These are phyloP conservation scores for Boletus eberwhitei DNA, from an alignment of 768 basidiomycete species.

Conservation along the genomic window DNA sequence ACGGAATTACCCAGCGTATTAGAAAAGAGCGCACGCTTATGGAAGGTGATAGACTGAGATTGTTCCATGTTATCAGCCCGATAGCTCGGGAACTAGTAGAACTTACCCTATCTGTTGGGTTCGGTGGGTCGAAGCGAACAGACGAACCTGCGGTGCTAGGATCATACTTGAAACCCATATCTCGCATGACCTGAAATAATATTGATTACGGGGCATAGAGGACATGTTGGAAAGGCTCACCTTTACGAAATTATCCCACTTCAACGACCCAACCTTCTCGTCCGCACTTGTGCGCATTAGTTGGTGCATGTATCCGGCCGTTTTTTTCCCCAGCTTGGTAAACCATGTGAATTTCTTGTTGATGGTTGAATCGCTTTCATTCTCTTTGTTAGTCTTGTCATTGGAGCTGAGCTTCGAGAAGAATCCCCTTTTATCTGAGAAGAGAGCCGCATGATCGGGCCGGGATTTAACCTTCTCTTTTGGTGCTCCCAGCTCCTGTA, in stretches of 20 bases:
- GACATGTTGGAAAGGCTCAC: constrained; percentile 33
- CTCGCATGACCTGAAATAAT: constrained; percentile 59
- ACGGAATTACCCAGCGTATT: neutral
- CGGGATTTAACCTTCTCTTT: constrained; percentile 75
- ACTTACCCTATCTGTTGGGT: constrained; percentile 44
- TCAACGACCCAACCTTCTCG: constrained; percentile 60
- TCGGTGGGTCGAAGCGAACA: constrained; percentile 77
- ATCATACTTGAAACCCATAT: constrained; percentile 73
- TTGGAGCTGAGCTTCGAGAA: constrained; percentile 45
- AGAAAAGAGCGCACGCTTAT: constrained; percentile 52
- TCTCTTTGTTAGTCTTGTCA: constrained; percentile 33
- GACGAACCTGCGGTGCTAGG: constrained; percentile 79
- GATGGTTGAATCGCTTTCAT: constrained; percentile 17
- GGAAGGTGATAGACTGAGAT: constrained; percentile 65
- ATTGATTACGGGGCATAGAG: neutral
- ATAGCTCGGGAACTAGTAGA: neutral
- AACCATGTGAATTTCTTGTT: constrained; percentile 54
- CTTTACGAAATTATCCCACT: constrained; percentile 78
- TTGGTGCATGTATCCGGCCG: constrained; percentile 59
- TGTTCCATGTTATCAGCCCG: neutral
- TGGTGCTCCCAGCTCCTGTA: constrained; percentile 47
- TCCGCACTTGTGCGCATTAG: constrained; percentile 55
- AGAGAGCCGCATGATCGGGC: constrained; percentile 52
- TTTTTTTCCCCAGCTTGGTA: constrained; percentile 55
- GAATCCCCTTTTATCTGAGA: constrained; percentile 44